A percentile compares a stretch with the other conserved stretches of the same genome.
Conservation (phyloP, 768 basidiomycete species). For the Xerocomellus intermedius region DNA sequence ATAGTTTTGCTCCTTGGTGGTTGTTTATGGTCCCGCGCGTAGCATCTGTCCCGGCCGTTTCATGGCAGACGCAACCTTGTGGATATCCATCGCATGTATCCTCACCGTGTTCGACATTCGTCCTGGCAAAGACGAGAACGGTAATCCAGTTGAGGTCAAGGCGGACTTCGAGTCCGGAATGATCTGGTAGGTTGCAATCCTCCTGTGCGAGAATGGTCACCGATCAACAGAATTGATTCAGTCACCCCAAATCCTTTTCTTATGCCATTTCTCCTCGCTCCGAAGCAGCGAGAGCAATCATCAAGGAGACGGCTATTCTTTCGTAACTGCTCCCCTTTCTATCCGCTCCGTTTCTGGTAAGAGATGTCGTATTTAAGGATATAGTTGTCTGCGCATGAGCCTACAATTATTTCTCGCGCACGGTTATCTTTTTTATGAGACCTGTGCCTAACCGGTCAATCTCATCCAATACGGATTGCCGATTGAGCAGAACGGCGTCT, state of each 20-base stretch:
- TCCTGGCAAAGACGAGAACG: conserved; percentile 20
- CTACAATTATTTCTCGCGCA: conserved; percentile 10
- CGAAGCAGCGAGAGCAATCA: conserved; percentile 23
- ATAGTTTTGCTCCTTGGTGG: not conserved
- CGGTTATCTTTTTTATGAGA: conserved; percentile 51
- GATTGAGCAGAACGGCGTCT: conserved; percentile 64
- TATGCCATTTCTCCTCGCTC: conserved; percentile 33
- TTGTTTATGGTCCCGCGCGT: not conserved
- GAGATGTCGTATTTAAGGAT: not conserved
- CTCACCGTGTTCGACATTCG: conserved; percentile 29
- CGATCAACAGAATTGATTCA: conserved; percentile 10
- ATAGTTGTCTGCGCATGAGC: not conserved
- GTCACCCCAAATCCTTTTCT: conserved; percentile 33
- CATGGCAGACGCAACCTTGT: conserved; percentile 42
- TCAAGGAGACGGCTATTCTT: conserved; percentile 29
- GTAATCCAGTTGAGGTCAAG: conserved; percentile 16
- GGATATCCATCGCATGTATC: conserved; percentile 33
- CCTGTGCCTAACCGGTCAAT: conserved; percentile 74
- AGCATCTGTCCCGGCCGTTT: conserved; percentile 44
- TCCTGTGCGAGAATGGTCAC: not conserved
- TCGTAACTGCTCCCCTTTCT: conserved; percentile 6
- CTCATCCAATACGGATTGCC: conserved; percentile 64
- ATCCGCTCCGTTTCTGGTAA: not conserved
- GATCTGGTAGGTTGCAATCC: conserved; percentile 27
- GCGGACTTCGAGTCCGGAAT: conserved; percentile 30